phyloP scores from a whole-genome alignment of 106 monocot species.

The Allium sativum region DNA sequence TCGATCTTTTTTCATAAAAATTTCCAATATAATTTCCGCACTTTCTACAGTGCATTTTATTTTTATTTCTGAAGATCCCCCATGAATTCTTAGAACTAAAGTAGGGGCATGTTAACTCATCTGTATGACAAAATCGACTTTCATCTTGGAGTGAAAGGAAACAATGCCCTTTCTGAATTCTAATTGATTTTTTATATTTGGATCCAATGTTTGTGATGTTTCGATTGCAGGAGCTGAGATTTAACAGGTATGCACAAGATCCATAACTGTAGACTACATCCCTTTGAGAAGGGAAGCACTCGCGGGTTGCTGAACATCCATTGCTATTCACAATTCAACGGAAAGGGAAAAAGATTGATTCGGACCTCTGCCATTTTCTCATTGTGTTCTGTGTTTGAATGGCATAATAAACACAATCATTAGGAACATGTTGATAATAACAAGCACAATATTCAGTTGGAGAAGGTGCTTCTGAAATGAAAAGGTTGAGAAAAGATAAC shows the following conservation, averaged over 20 bases:
- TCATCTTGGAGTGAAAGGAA: slow-evolving; percentile 38
- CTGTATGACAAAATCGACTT: slow-evolving; percentile 41
- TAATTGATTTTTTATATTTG: slow-evolving; percentile 51
- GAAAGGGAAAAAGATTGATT: too few relatives aligned
- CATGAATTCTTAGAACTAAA: slow-evolving; percentile 40
- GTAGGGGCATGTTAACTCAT: slow-evolving; percentile 41
- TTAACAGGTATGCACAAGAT: slow-evolving; percentile 46
- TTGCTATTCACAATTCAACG: too few relatives aligned
- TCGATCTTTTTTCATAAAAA: slow-evolving; percentile 23
- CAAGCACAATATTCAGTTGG: too few relatives aligned
- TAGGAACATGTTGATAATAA: too few relatives aligned
- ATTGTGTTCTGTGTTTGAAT: too few relatives aligned
- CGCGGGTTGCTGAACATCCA: too few relatives aligned
- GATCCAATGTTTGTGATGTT: slow-evolving; percentile 43
- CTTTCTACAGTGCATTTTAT: slow-evolving; percentile 38
- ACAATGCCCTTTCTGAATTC: slow-evolving; percentile 48
- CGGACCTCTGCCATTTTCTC: too few relatives aligned
- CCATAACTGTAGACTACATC: too few relatives aligned
- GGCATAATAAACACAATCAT: too few relatives aligned
- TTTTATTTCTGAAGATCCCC: slow-evolving; percentile 42
- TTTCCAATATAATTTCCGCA: slow-evolving; percentile 42
- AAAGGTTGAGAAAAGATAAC: too few relatives aligned
- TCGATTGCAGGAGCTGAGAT: slow-evolving; percentile 41
- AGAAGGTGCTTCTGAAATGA: too few relatives aligned
- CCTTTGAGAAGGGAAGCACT: too few relatives aligned